phyloP scores from a whole-genome alignment of 1,139 yeast species.

The Keqinozyma sinolaborantium region DNA sequence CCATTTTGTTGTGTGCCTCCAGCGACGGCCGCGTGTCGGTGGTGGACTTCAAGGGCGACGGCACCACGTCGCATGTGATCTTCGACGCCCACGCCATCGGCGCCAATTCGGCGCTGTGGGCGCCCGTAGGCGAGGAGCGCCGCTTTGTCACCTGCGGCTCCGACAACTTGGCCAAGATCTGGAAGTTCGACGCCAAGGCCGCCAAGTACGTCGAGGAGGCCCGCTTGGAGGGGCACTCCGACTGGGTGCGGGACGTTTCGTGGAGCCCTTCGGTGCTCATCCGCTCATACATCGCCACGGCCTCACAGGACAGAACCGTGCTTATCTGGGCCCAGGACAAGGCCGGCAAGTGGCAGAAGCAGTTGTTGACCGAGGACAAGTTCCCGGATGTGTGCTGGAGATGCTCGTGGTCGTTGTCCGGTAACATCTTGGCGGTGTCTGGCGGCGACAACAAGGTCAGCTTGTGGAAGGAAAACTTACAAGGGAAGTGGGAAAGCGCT shows the following conservation, averaged over 20 bases:
- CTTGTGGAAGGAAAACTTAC: conserved; percentile 91
- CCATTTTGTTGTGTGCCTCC: conserved; percentile 83
- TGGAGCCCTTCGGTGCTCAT: conserved; percentile 94
- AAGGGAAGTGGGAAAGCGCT: conserved; percentile 95
- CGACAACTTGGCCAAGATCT: conserved; percentile 87
- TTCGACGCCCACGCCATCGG: conserved; percentile 90
- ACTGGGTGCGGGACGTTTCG: conserved; percentile 98
- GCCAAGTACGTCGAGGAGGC: conserved; percentile 71
- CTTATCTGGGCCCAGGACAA: conserved; percentile 84
- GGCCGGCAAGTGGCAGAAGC: conserved; percentile 77
- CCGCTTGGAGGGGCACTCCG: conserved; percentile 83
- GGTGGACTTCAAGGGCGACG: conserved; percentile 89
- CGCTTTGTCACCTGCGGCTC: conserved; percentile 94
- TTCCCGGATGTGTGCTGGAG: conserved; percentile 99
- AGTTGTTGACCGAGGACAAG: conserved; percentile 67
- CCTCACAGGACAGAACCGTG: conserved; percentile 95
- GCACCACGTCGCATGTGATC: conserved; percentile 63
- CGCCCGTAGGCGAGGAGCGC: conserved; percentile 57
- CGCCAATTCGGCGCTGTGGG: conserved; percentile 94
- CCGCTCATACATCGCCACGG: conserved; percentile 93
- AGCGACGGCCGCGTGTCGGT: conserved; percentile 92
- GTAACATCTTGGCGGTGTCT: conserved; percentile 90
- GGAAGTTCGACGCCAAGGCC: conserved; percentile 64
- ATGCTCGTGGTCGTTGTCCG: conserved; percentile 95
- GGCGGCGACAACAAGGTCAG: conserved; percentile 97